Evolutionary conservation across 495 filamentous ascomycete species (phyloP), one percentile per base, ranked within the genome.

Genomic region (Xylaria acuta): DNA sequence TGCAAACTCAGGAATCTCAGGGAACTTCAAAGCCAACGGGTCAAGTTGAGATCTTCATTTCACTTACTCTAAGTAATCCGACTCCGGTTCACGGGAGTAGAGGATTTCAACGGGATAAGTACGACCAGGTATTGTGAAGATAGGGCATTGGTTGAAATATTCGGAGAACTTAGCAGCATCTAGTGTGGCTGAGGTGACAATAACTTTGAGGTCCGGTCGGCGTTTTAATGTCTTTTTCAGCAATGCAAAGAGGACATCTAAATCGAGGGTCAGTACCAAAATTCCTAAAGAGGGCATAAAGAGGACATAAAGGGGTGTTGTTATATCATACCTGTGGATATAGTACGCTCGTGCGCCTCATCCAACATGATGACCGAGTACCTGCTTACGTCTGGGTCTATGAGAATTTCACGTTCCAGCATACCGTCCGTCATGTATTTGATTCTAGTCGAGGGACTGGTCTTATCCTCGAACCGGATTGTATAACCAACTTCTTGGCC

Each of bases 391-490:
- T 95, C 89, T 0, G 94, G 93, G 77, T 98, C 97, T 38, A 98
- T 84, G 20, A 99, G 84, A 71, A 98, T 93, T 81, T 99, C 97
- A 82, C 96, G 85, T 82, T 98, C 91, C 75, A 99, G 88, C 92
- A 98, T 99, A 81, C 96, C 96, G 73, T 99, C 96, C 16, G 96
- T 99, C 95, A 98, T 98, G 82, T 98, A 99, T 83, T 98, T 98
- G 84, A 99, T 98, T 79, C 90, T 91, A 16, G 96, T 99, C 18
- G 93, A 90, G 1, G 94, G 91, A 73, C 90, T 92, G 0, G 96
- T 97, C 77, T 90, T 92, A 77, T 99, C 97, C 77, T 99, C 96
- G 79, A 99, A 99, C 78, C 96, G 92, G 78, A 99, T 97, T 0
- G 94, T 97, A 76, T 98, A 99, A 54, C 96, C 96, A 72, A 99